These are phyloP conservation scores for Fagopyrum esculentum DNA, from an alignment of 148 eudicot genomes.

Conservation along the genomic window DNA sequence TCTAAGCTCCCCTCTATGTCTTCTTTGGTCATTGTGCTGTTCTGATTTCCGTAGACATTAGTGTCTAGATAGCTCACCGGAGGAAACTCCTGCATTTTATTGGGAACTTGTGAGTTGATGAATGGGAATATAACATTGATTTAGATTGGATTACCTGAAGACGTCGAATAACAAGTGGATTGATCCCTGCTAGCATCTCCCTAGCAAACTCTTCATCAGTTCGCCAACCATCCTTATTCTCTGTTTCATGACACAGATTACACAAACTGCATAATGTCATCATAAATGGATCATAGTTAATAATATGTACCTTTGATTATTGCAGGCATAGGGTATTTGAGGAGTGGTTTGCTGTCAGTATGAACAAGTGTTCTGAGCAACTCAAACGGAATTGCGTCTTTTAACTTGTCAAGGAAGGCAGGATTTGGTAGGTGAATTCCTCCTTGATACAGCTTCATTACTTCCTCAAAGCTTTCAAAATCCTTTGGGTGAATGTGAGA, in stretches of 20 bases:
- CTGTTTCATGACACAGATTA: slow-evolving; percentile 22
- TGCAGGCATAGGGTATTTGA: slow-evolving; percentile 68
- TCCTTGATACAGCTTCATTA: slow-evolving; percentile 45
- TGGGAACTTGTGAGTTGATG: neutral
- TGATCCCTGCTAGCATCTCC: slow-evolving; percentile 80
- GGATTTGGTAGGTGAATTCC: slow-evolving; percentile 39
- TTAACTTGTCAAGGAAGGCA: slow-evolving; percentile 24
- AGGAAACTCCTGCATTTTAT: slow-evolving; percentile 32
- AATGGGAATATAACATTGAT: neutral
- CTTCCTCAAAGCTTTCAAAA: slow-evolving; percentile 59
- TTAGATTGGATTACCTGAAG: slow-evolving; percentile 38
- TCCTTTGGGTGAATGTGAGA: slow-evolving; percentile 46
- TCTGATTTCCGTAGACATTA: slow-evolving; percentile 51
- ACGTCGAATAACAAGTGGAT: slow-evolving; percentile 57
- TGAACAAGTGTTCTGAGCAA: slow-evolving; percentile 43
- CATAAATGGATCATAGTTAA: neutral
- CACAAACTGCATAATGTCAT: neutral
- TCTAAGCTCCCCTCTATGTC: slow-evolving; percentile 44
- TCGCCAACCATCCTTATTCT: slow-evolving; percentile 74
- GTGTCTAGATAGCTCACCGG: slow-evolving; percentile 73
- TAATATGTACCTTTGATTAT: slow-evolving; percentile 50
- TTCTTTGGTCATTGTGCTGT: slow-evolving; percentile 51
- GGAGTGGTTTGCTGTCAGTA: slow-evolving; percentile 41
- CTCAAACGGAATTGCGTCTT: slow-evolving; percentile 47
- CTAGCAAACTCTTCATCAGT: slow-evolving; percentile 84